A percentile compares a stretch with the other conserved stretches of the same genome.
Evolutionary conservation across 306 rosid species (phyloP).

Genomic region (Parietaria judaica): DNA sequence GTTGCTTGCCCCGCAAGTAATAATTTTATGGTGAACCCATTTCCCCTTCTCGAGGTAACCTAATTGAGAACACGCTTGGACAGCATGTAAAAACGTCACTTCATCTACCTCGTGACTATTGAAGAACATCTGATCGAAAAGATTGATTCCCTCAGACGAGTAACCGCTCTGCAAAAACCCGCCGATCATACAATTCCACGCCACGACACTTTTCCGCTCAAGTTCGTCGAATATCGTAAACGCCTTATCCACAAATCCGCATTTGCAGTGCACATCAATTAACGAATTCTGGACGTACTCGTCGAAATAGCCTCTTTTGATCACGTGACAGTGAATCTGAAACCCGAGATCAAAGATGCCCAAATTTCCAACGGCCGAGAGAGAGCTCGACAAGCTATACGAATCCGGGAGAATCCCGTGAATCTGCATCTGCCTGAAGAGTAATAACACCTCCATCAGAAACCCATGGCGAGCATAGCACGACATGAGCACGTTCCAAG

Average conservation of each 20-base stretch:
- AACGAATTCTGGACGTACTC: slow-evolving; percentile 76
- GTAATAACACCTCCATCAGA: slow-evolving; percentile 35
- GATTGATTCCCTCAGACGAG: slow-evolving; percentile 55
- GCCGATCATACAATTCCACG: slow-evolving; percentile 84
- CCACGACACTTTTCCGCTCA: slow-evolving; percentile 38
- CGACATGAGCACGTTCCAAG: slow-evolving; percentile 69
- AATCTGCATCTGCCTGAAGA: slow-evolving; percentile 46
- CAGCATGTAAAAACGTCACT: slow-evolving; percentile 63
- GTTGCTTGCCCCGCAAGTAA: slow-evolving; percentile 38
- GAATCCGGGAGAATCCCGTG: slow-evolving; percentile 66
- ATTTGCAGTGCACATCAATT: slow-evolving; percentile 84
- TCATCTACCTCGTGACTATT: slow-evolving; percentile 47
- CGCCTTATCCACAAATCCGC: slow-evolving; percentile 55
- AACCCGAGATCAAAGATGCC: slow-evolving; percentile 51
- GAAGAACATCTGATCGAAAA: slow-evolving; percentile 59
- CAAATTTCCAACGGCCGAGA: slow-evolving; percentile 62
- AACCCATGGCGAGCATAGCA: slow-evolving; percentile 51
- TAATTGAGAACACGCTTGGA: slow-evolving; percentile 82
- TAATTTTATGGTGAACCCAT: slow-evolving; percentile 81
- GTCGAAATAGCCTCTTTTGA: slow-evolving; percentile 49
- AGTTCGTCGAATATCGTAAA: slow-evolving; percentile 43
- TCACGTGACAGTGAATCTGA: slow-evolving; percentile 65
- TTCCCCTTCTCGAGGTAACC: slow-evolving; percentile 79
- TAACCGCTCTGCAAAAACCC: slow-evolving; percentile 71
- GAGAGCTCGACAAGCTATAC: slow-evolving; percentile 70